A percentile compares a stretch with the other conserved stretches of the same genome.
Evolutionary conservation across 345 rosid species (phyloP).

Genomic region (Sisymbrium irio): DNA sequence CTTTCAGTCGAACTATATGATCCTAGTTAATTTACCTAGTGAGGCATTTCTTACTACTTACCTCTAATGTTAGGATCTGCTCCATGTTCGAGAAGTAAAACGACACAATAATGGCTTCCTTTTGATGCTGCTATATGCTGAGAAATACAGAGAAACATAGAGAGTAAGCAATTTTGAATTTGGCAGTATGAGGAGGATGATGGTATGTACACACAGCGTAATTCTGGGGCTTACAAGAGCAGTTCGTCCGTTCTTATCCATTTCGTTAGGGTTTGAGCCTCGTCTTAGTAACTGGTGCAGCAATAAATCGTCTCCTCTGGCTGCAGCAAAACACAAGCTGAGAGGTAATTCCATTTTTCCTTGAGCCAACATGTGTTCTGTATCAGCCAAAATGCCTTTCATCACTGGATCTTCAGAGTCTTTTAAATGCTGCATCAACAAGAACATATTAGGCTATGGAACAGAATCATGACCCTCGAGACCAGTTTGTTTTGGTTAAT

Average conservation of each 20-base stretch:
- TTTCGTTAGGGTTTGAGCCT: conserved; percentile 67
- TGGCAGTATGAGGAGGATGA: background rate
- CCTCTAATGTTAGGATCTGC: conserved; percentile 80
- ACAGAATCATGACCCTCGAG: background rate
- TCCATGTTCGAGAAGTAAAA: conserved; percentile 66
- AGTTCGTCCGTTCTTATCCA: conserved; percentile 57
- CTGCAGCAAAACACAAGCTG: conserved; percentile 73
- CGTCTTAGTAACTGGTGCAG: conserved; percentile 68
- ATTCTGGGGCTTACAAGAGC: conserved; percentile 47
- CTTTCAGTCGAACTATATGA: background rate
- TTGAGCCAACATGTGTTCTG: conserved; percentile 70
- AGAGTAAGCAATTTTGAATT: background rate
- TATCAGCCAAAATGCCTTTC: conserved; percentile 56
- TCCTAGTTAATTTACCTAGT: background rate
- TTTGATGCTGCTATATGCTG: conserved; percentile 87
- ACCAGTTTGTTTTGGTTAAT: background rate
- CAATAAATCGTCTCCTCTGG: conserved; percentile 74
- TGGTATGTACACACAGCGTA: background rate
- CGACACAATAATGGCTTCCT: conserved; percentile 61
- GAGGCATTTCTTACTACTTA: conserved; percentile 4
- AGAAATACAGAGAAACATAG: conserved; percentile 10
- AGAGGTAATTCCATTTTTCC: conserved; percentile 87
- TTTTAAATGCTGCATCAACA: conserved; percentile 63
- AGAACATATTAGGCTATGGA: background rate
- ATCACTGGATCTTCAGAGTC: conserved; percentile 55